Conservation (phyloP, 2,329 filamentous ascomycete species). For the Pseudogymnoascus pannorum region DNA sequence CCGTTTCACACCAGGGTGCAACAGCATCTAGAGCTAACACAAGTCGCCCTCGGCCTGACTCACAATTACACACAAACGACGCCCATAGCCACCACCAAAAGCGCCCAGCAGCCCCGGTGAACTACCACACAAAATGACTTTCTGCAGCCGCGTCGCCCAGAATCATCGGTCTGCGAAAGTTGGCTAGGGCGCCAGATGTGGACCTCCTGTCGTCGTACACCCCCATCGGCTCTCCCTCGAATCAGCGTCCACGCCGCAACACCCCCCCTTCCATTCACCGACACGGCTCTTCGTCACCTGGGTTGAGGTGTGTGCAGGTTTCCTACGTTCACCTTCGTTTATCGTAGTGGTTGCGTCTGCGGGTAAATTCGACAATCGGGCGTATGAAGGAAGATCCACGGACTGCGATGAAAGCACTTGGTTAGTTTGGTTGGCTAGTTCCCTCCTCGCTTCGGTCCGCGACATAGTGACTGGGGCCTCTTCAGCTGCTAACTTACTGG, state of each 20-base stretch:
- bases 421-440: background rate
- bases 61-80: background rate
- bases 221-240: background rate
- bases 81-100: constrained; percentile 2
- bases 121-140: background rate
- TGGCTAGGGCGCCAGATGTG: background rate
- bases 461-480: constrained; percentile 1
- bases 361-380: background rate
- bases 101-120: background rate
- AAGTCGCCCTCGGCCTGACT: background rate
- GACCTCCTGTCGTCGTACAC: background rate
- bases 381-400: background rate
- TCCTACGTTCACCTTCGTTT: background rate
- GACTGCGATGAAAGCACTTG: background rate
- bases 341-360: background rate
- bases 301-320: background rate
- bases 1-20: background rate
- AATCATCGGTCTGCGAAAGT: background rate
- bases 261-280: constrained; percentile 2
- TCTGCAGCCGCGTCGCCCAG: background rate
- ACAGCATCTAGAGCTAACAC: background rate
- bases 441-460: background rate
- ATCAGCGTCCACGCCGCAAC: background rate
- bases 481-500: background rate
- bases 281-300: background rate